Evolutionary conservation across 2,329 filamentous ascomycete genomes (phyloP).

Genomic region (Eutypella sp.): DNA sequence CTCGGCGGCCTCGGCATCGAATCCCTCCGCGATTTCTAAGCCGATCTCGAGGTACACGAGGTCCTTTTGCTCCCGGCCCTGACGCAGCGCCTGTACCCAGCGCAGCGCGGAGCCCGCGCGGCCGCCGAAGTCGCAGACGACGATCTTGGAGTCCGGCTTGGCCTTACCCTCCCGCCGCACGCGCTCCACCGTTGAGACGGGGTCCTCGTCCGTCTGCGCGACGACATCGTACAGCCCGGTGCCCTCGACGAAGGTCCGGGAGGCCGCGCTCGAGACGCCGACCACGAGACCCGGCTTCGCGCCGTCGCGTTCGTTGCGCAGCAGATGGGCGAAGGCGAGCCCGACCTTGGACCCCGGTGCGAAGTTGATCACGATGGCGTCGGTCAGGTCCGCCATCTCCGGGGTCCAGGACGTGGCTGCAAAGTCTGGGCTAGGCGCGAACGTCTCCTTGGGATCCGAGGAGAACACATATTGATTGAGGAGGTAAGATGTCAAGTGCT

Average conservation of each 20-base stretch:
- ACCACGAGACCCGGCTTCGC: constrained; percentile 14
- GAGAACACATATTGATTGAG: constrained; percentile 29
- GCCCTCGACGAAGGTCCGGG: constrained; percentile 17
- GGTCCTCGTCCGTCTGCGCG: constrained; percentile 12
- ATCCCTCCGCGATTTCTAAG: constrained; percentile 11
- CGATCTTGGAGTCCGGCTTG: too few species aligned
- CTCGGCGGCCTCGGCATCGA: constrained; percentile 1
- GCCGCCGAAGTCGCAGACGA: constrained; percentile 26
- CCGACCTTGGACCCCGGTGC: constrained; percentile 26
- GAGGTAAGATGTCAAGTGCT: constrained; percentile 25
- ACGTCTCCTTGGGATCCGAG: constrained; percentile 12
- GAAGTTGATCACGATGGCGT: constrained; percentile 28
- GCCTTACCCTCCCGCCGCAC: neutral
- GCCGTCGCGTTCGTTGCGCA: constrained; percentile 5
- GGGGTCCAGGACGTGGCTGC: constrained; percentile 20
- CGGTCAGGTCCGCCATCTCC: constrained; percentile 27
- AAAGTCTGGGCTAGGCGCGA: constrained; percentile 14
- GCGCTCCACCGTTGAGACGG: constrained; percentile 4
- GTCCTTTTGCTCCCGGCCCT: neutral
- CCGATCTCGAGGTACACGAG: constrained; percentile 16
- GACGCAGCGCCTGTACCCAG: constrained; percentile 16
- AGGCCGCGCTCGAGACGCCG: constrained; percentile 20
- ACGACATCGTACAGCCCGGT: constrained; percentile 21
- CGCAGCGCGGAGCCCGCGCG: constrained; percentile 13
- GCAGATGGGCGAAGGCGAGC: constrained; percentile 13